These are phyloP conservation scores for Lactarius vividus DNA, from an alignment of 768 basidiomycete genomes.

Conservation along the genomic window DNA sequence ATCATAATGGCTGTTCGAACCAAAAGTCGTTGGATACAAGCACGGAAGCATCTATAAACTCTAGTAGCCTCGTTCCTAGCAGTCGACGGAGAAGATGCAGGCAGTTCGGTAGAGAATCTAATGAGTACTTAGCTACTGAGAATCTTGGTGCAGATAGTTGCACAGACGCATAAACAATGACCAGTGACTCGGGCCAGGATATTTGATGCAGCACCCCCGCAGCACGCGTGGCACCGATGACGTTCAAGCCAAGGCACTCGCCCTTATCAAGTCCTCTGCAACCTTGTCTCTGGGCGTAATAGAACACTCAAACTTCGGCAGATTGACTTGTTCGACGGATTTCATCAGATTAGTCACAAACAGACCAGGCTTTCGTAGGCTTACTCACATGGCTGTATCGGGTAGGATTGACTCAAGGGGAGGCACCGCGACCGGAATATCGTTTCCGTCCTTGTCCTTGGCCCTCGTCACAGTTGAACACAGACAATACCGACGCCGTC, in stretches of 20 bases:
- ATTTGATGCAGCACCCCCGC: neutral
- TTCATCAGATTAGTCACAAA: neutral
- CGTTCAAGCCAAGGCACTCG: neutral
- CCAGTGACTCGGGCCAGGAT: neutral
- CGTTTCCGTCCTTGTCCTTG: neutral
- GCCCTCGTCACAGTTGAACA: constrained; percentile 15
- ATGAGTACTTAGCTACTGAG: too few relatives aligned
- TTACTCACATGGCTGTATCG: neutral
- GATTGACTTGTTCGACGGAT: neutral
- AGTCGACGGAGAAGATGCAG: too few relatives aligned
- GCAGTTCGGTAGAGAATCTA: too few relatives aligned
- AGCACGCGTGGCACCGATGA: neutral
- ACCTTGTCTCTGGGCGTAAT: neutral
- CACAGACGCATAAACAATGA: too few relatives aligned
- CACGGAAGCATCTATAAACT: too few relatives aligned
- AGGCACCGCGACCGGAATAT: neutral
- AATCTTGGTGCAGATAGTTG: too few relatives aligned
- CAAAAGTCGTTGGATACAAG: too few relatives aligned
- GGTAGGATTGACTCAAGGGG: neutral
- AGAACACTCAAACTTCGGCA: neutral
- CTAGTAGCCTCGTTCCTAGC: too few relatives aligned
- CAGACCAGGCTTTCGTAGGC: neutral
- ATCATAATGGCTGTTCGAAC: too few relatives aligned
- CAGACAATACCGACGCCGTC: constrained; percentile 5
- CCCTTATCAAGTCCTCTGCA: neutral